Conservation (phyloP, 2,329 filamentous ascomycete species). For the Nothopassalora personata region DNA sequence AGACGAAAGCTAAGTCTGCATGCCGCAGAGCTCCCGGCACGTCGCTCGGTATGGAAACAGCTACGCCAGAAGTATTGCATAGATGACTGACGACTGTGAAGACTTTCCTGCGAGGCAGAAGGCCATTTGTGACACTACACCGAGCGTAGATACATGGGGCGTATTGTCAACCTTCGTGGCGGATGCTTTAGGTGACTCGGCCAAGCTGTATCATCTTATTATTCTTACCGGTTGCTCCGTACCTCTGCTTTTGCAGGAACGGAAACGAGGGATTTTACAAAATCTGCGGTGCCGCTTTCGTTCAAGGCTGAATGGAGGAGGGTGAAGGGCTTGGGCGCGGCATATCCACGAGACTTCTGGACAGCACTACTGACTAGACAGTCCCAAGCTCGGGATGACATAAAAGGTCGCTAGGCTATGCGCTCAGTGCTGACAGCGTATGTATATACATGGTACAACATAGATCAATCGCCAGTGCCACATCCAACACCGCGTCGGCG, state of each 20-base stretch:
- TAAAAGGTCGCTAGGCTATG: neutral
- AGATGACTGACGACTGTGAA: conserved; percentile 5
- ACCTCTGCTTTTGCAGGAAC: conserved; percentile 8
- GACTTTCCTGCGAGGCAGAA: conserved; percentile 3
- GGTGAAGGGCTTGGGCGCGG: conserved; percentile 5
- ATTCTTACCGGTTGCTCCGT: conserved; percentile 10
- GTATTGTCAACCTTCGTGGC: conserved; percentile 4
- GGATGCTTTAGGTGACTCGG: neutral
- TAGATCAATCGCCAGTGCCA: conserved; percentile 35
- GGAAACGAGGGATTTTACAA: conserved; percentile 3
- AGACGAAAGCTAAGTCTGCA: conserved; percentile 1
- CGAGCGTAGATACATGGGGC: conserved; percentile 11
- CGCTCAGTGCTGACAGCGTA: neutral
- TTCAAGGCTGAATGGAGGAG: conserved; percentile 10
- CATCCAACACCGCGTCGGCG: conserved; percentile 68
- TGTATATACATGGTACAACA: neutral
- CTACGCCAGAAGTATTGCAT: conserved; percentile 5
- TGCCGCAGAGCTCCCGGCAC: conserved; percentile 1
- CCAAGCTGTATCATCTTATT: neutral
- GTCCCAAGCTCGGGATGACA: neutral
- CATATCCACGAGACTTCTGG: conserved; percentile 3
- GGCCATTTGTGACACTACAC: conserved; percentile 8
- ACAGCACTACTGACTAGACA: neutral
- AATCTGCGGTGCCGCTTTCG: conserved; percentile 4
- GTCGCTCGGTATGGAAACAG: conserved; percentile 2